Evolutionary conservation across 805 yeast species (phyloP), one percentile per base, ranked within the genome.

Genomic region (Candida mattraensis): DNA sequence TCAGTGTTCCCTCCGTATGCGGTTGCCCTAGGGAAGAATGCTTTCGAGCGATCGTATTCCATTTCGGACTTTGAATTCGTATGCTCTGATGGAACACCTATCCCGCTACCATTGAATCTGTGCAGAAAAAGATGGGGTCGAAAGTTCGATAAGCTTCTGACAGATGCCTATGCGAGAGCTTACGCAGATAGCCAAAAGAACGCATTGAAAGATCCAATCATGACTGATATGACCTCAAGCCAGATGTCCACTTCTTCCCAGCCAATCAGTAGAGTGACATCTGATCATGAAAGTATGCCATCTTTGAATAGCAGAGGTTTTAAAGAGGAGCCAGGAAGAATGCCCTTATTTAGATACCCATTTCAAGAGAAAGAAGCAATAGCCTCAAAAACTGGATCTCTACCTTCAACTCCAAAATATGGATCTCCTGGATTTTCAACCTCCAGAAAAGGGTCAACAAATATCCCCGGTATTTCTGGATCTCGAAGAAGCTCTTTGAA

Each of bases 1-100:
- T 78, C 88, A 1, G 83, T 81, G 0, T 80, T 84, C 48, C 87
- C 89, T 3, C 79, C 87, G 1, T 77, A 82, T 36, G 88, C 93
- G 0, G 80, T 84, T 40, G 83, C 89, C 0, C 61, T 85, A 27
- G 93, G 93, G 3, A 72, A 86, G 49, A 81, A 76, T 53, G 85
- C 87, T 0, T 72, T 82, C 51, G 87, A 80, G 48, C 64, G 85
- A 30, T 83, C 84, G 0, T 70, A 70, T 19, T 64, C 78, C 6
- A 60, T 83, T 5, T 71, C 87, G 0, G 93, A 85, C 59, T 78
- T 85, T 53, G 88, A 83, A 52, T 64, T 85, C 31, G 70, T 83
- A 7, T 72, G 85, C 1, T 67, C 75, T n/a, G 85, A 78, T 49
- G 91, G 89, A 6, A 80, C 76, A 28, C 61, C 78, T n/a, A 67